A percentile compares a stretch with the other conserved stretches of the same genome.
These are phyloP conservation scores for Meredithiella fracta DNA, from an alignment of 2,329 filamentous ascomycete species.

Conservation along the genomic window DNA sequence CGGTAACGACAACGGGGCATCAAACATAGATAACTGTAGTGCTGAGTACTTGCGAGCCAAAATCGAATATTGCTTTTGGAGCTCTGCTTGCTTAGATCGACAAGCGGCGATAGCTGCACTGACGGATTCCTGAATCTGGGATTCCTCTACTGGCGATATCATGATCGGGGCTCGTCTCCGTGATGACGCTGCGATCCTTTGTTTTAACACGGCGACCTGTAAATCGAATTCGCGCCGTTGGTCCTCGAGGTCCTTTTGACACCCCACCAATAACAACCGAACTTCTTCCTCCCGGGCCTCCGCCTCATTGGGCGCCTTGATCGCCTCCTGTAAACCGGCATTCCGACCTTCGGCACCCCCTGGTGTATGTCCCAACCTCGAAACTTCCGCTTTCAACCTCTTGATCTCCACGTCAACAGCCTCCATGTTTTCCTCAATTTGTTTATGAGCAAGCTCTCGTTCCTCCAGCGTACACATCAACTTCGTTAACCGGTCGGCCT, in stretches of 20 bases:
- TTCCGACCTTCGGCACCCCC: slow-evolving; percentile 47
- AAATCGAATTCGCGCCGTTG: slow-evolving; percentile 17
- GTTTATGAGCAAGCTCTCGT: slow-evolving; percentile 45
- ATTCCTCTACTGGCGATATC: background rate
- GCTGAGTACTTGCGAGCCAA: slow-evolving; percentile 36
- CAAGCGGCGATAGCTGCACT: slow-evolving; percentile 30
- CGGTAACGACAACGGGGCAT: slow-evolving; percentile 6
- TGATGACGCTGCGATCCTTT: background rate
- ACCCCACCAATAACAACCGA: slow-evolving; percentile 38
- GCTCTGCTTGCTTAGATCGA: slow-evolving; percentile 34
- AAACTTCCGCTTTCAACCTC: slow-evolving; percentile 40
- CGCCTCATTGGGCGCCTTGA: slow-evolving; percentile 41
- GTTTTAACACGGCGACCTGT: background rate
- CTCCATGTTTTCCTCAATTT: slow-evolving; percentile 47
- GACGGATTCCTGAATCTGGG: slow-evolving; percentile 2
- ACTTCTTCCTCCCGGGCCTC: slow-evolving; percentile 43
- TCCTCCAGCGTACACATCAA: slow-evolving; percentile 54
- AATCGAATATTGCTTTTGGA: slow-evolving; percentile 34
- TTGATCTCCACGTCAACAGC: slow-evolving; percentile 44
- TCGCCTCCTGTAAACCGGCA: slow-evolving; percentile 38
- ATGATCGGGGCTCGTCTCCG: background rate
- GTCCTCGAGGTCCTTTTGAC: slow-evolving; percentile 30
- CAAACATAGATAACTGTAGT: slow-evolving; percentile 33
- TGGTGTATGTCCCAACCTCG: slow-evolving; percentile 42
- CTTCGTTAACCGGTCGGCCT: slow-evolving; percentile 47